Conservation (phyloP, 1,284 basidiomycete species). For the Cerioporus squamosus region DNA sequence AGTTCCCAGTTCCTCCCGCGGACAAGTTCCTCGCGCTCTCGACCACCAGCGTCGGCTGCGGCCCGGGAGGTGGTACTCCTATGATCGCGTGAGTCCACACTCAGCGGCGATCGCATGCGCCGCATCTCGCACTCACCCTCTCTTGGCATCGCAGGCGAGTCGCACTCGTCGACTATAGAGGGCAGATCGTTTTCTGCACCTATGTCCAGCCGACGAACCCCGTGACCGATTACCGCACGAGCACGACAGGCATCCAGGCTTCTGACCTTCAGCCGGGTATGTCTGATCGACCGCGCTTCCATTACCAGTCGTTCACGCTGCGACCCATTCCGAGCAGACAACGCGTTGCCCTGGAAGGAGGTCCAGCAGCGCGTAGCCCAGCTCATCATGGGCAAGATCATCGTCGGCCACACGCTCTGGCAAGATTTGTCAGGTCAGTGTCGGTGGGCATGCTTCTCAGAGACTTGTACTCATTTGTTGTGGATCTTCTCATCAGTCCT, state of each 20-base stretch:
- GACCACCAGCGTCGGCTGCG: slow-evolving; percentile 72
- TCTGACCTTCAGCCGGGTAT: slow-evolving; percentile 46
- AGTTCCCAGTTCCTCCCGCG: slow-evolving; percentile 38
- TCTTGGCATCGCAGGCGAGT: slow-evolving; percentile 50
- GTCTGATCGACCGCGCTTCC: background rate
- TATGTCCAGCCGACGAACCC: slow-evolving; percentile 71
- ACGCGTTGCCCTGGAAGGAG: slow-evolving; percentile 55
- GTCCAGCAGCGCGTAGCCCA: slow-evolving; percentile 69
- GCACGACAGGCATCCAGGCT: slow-evolving; percentile 70
- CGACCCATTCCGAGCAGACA: slow-evolving; percentile 38
- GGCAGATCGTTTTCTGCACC: slow-evolving; percentile 58
- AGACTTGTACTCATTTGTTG: background rate
- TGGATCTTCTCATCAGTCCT: slow-evolving; percentile 53
- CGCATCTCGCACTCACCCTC: slow-evolving; percentile 15
- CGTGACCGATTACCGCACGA: slow-evolving; percentile 75
- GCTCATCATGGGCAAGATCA: slow-evolving; percentile 64
- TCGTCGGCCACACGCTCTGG: slow-evolving; percentile 79
- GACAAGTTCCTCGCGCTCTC: slow-evolving; percentile 59
- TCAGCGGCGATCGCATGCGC: slow-evolving; percentile 3
- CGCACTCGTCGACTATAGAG: slow-evolving; percentile 66
- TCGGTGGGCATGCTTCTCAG: background rate
- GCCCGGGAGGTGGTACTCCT: slow-evolving; percentile 73
- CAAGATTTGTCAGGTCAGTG: slow-evolving; percentile 72
- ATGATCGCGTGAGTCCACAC: slow-evolving; percentile 69
- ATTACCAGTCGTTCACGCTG: background rate